phyloP scores from a whole-genome alignment of 306 rosid genomes.

The Vigna mungo region DNA sequence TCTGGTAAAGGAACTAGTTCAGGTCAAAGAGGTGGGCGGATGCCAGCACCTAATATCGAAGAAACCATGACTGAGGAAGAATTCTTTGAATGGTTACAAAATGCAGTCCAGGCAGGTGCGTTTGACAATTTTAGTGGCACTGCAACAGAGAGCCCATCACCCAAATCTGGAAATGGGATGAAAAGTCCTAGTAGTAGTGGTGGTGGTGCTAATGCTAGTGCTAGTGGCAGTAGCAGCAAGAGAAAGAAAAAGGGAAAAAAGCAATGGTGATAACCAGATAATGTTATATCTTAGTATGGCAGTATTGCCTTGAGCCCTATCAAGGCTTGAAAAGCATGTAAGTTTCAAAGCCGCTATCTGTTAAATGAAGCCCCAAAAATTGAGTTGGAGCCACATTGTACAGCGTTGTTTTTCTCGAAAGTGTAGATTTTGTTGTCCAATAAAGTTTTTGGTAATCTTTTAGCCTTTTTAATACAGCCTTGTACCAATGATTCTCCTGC shows the following conservation, averaged over 20 bases:
- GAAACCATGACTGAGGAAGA: slow-evolving; percentile 93
- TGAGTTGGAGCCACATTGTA: slow-evolving; percentile 56
- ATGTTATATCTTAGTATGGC: slow-evolving; percentile 37
- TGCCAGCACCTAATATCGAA: slow-evolving; percentile 71
- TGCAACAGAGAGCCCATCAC: slow-evolving; percentile 66
- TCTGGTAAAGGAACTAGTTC: slow-evolving; percentile 76
- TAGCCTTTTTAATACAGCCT: slow-evolving; percentile 11
- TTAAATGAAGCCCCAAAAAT: slow-evolving; percentile 44
- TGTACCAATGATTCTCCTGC: slow-evolving; percentile 23
- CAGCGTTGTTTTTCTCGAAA: slow-evolving; percentile 40
- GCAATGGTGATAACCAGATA: slow-evolving; percentile 59
- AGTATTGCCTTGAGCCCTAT: slow-evolving; percentile 43
- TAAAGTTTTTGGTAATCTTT: slow-evolving; percentile 27
- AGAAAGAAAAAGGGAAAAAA: slow-evolving; percentile 90
- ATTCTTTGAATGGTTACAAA: slow-evolving; percentile 91
- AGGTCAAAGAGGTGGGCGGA: slow-evolving; percentile 74
- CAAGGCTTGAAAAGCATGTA: slow-evolving; percentile 38
- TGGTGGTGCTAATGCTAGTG: slow-evolving; percentile 48
- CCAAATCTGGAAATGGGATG: slow-evolving; percentile 63
- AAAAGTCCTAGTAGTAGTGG: slow-evolving; percentile 51
- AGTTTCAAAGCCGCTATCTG: slow-evolving; percentile 48
- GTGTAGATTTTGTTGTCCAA: slow-evolving; percentile 34
- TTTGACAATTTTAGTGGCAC: slow-evolving; percentile 63
- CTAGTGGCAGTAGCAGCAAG: slow-evolving; percentile 51
- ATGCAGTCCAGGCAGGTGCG: slow-evolving; percentile 73